Conservation (phyloP, 495 filamentous ascomycete species). For the Xylaria cubensis region DNA sequence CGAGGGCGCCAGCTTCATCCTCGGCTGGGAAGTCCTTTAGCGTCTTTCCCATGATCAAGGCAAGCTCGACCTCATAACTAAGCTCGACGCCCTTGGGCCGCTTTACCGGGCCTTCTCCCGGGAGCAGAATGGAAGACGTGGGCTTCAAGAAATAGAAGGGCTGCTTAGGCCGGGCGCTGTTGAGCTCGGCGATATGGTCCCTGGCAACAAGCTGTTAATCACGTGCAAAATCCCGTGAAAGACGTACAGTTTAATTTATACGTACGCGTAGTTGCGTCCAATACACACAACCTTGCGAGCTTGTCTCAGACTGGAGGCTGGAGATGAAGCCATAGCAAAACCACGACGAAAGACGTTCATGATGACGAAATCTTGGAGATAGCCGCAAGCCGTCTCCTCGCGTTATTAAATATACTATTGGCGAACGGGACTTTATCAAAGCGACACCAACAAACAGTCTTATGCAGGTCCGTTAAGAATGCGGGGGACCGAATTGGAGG, state of each 20-base stretch:
- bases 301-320: conserved; percentile 55
- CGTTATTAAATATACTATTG: conserved; percentile 5
- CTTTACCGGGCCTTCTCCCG: conserved; percentile 79
- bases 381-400: background rate
- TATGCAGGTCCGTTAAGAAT: conserved; percentile 7
- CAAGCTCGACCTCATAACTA: conserved; percentile 96
- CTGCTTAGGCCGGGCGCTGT: conserved; percentile 81
- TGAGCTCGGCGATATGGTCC: conserved; percentile 93
- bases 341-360: conserved; percentile 52
- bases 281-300: conserved; percentile 94
- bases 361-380: conserved; percentile 20
- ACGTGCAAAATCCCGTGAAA: background rate
- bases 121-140: conserved; percentile 77
- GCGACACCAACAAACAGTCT: background rate
- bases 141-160: conserved; percentile 99
- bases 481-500: conserved; percentile 22
- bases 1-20: conserved; percentile 67
- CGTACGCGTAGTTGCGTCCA: conserved; percentile 95
- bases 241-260: conserved; percentile 32
- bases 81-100: conserved; percentile 80
- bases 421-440: background rate
- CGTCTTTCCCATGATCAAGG: conserved; percentile 80
- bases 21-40: conserved; percentile 74
- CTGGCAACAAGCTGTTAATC: conserved; percentile 51
- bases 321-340: conserved; percentile 62